These are phyloP conservation scores for Talaromyces trachyspermus DNA, from an alignment of 495 filamentous ascomycete genomes.

Conservation along the genomic window DNA sequence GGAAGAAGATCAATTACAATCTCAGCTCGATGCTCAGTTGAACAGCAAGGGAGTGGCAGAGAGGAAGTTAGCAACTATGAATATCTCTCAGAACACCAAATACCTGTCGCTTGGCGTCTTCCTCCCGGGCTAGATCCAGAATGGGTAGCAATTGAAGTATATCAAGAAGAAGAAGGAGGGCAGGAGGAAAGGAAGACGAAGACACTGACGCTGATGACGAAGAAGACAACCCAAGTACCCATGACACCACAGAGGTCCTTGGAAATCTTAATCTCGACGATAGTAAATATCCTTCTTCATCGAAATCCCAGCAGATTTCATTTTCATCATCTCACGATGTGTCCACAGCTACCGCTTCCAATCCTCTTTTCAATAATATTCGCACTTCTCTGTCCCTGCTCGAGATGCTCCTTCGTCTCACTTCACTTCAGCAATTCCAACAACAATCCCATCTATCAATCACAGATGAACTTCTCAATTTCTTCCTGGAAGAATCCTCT, in stretches of 20 bases:
- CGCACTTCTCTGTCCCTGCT: conserved; percentile 85
- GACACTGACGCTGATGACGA: conserved; percentile 48
- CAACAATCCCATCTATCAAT: conserved; percentile 89
- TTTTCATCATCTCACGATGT: conserved; percentile 29
- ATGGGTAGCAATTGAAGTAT: conserved; percentile 94
- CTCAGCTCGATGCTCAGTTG: conserved; percentile 63
- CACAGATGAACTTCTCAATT: conserved; percentile 88
- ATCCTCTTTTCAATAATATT: conserved; percentile 45
- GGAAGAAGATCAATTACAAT: conserved; percentile 45
- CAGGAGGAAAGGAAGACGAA: conserved; percentile 45
- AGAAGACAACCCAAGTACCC: conserved; percentile 6
- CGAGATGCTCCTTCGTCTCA: conserved; percentile 87
- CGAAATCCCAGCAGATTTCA: conserved; percentile 18
- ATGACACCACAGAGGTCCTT: neutral
- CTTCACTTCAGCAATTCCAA: conserved; percentile 92
- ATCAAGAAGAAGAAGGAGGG: conserved; percentile 56
- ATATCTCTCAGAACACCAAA: conserved; percentile 27
- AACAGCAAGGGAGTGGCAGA: conserved; percentile 33
- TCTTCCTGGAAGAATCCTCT: conserved; percentile 81
- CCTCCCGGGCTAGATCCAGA: conserved; percentile 81
- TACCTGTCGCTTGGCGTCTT: conserved; percentile 52
- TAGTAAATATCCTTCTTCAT: conserved; percentile 22
- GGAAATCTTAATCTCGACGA: conserved; percentile 12
- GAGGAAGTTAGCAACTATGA: conserved; percentile 12
- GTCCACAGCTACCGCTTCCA: conserved; percentile 31